phyloP scores from a whole-genome alignment of 768 basidiomycete genomes.

The Mycena kentingensis region DNA sequence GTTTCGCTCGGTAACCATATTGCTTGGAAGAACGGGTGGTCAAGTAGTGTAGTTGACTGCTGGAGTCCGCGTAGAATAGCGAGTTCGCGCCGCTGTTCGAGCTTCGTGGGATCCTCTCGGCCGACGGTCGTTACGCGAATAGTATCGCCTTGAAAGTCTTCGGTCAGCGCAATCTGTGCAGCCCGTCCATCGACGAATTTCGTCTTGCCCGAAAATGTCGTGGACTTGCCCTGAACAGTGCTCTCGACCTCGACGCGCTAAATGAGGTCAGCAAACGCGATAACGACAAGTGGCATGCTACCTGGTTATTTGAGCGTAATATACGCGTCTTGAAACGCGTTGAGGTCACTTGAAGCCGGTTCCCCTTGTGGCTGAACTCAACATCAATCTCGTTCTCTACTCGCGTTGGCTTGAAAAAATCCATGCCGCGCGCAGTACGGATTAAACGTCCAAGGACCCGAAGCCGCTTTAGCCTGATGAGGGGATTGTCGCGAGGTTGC shows the following conservation, averaged over 20 bases:
- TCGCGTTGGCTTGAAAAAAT: conserved; percentile 41
- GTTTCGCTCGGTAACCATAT: conserved; percentile 32
- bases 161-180: conserved; percentile 33
- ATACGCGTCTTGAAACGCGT: conserved; percentile 49
- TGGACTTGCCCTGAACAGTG: neutral
- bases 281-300: conserved; percentile 10
- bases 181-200: conserved; percentile 41
- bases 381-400: conserved; percentile 47
- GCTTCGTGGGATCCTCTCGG: conserved; percentile 44
- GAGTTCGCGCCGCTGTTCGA: conserved; percentile 36
- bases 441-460: conserved; percentile 35
- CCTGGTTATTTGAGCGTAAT: conserved; percentile 30
- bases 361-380: conserved; percentile 31
- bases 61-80: conserved; percentile 33
- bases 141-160: conserved; percentile 28
- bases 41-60: conserved; percentile 26
- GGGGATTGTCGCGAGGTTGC: neutral
- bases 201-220: conserved; percentile 9
- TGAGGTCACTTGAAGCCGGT: conserved; percentile 35
- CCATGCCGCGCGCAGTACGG: conserved; percentile 40
- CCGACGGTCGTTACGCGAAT: conserved; percentile 50
- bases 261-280: neutral
- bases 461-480: conserved; percentile 35
- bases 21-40: conserved; percentile 34
- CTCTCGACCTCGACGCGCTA: conserved; percentile 17